Evolutionary conservation across 1,284 basidiomycete species (phyloP), one percentile per base, ranked within the genome.

Genomic region (Moniliophthora roreri): DNA sequence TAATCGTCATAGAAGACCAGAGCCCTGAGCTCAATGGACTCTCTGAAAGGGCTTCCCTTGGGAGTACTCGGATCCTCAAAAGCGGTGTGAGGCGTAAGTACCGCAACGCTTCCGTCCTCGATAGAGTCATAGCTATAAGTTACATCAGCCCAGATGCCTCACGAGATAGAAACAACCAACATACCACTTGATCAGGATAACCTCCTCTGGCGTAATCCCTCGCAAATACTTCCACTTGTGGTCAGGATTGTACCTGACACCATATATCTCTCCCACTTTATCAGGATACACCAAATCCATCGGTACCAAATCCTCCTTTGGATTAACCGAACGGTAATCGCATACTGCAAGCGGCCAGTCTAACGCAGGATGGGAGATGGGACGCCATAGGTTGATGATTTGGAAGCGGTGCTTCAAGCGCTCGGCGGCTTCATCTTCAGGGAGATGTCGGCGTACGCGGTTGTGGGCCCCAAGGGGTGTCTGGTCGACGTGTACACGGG

Each of bases 371-470:
- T 46, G 21, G 9, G 44, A 28, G 24, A 46, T 46, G 11, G 44
- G 44, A 15, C 44, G 44, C 44, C 44, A 46, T 1, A 46, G 44
- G 15, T 46, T 46, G 44, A 46, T 28, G 26, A 46, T 46, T 18
- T 46, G 44, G 44, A 46, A 46, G 7, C 44, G 44, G 16, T 23
- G 24, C 16, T 32, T 32, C 21, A 23, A 26, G 9, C 44, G 44
- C 28, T 46, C 44, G 9, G 26, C 44, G 16, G 44, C 44, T 32
- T 46, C 44, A 8, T 46, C 24, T 15, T 23, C 26, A 6, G 44
- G 44, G 2, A 46, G 24, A 18, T 46, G 26, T 10, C 44, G 44
- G n/a, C 44, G 24, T 5, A 46, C 24, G n/a, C 44, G 44, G 24
- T 46, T 46, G 21, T 11, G 21, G 16, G 44, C 24, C 10, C 23